Base-by-base conservation (phyloP, 2,329 filamentous ascomycete genomes). In the Pseudogymnoascus sp. region DNA sequence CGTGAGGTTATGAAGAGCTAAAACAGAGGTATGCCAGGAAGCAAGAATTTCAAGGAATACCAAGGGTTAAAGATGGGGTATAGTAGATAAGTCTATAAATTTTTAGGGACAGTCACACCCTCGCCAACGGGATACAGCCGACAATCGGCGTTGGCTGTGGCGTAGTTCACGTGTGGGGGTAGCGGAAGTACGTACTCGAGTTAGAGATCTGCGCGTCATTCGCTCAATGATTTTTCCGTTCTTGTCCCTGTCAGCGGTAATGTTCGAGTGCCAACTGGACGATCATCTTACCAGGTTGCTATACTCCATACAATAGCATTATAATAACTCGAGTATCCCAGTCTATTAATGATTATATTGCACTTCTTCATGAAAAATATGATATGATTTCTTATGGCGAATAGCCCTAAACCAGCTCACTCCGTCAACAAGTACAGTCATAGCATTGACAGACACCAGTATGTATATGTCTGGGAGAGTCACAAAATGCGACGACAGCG, bases 41-140 rank as follows among this genome's bases (percentile, higher is more conserved):
- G 59, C 12, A 42, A 60, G 59, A 60, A 60, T 60, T 60, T 60
- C 38, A 42, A 40, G 35, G 35, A 38, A 38, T 60, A 42, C 59
- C 35, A 60, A 60, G 59, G 35, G 38, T 25, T 42, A 31, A 42
- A 25, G 59, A 40, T 60, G 59, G 59, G 59, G 35, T 60, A 42
- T 40, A 60, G 59, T 40, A 60, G 59, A 40, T 60, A 60, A 60
- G 35, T 42, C 38, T 40, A 40, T 42, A 38, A 60, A 42, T 60
- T 60, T 38, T 60, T 38, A 60, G 33, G 33, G 4, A 56, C 28
- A 56, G 50, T 56, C 35, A 40, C 59, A 60, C 59, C 59, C 21
- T 60, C 59, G 59, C 59, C 59, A 60, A 40, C 25, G 59, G 59
- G 59, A 18, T 1, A 18, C 18, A 4, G 59, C 59, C 59, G 59